Evolutionary conservation across 495 filamentous ascomycete genomes (phyloP), one percentile per base, ranked within the genome.

Genomic region (Aspergillus affinis): DNA sequence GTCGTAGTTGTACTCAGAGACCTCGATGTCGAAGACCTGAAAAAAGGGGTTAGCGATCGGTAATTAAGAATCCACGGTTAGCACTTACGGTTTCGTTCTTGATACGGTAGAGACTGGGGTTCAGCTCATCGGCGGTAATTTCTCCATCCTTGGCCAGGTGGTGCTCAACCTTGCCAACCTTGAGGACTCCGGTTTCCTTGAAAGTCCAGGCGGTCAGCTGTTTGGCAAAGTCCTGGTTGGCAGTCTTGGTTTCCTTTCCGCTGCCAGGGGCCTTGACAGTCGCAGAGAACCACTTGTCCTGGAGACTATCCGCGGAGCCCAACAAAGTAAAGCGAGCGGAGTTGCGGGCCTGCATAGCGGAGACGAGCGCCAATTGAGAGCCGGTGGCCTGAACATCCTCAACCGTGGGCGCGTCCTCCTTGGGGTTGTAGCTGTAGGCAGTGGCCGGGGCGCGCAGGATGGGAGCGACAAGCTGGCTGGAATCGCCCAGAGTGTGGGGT

Each of bases 81-180:
- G 2, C 12, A 88, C 90, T 66, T 85, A 97, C 94, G 51, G 96
- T 91, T 69, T 97, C 88, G 78, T 94, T 97, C 83, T 98, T 98
- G 69, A 98, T 87, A 54, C 94, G 86, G 77, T 98, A 98, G 66
- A 98, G 96, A 47, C 73, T 84, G 27, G 94, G 93, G 76, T 97
- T 96, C 57, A 86, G 53, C 52, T 84, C 81, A 32, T 73, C 74
- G 2, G 70, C 49, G 36, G 74, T 64, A 32, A 70, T 50, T 27
- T 75, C 75, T 51, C 65, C 75, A 52, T 75, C 69, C 53, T 77
- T 75, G 60, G 78, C 79, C 48, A 94, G 80, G 68, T 89, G 85
- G 75, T 98, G 94, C 72, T 88, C 83, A 55, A 97, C 83, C 69
- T 84, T 86, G 61, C 89, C 89, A 58, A 96, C 91, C 66, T 90